phyloP scores from a whole-genome alignment of 805 yeast species.

The Candida hungchunana region DNA sequence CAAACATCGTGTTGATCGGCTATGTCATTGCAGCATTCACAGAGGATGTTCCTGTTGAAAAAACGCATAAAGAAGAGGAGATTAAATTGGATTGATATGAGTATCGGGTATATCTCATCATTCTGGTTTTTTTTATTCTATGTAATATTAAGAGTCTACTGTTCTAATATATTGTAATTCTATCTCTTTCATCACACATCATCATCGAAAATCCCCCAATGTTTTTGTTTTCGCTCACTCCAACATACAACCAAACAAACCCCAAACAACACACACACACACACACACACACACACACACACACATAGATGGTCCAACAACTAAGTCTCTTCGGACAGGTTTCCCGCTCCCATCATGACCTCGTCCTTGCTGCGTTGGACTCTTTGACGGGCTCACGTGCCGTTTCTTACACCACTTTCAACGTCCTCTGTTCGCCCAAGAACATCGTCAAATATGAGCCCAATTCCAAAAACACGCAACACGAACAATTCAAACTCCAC shows the following conservation, averaged over 20 bases:
- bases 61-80: conserved; percentile 36
- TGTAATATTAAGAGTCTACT: too few species aligned
- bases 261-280: too few species aligned
- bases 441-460: conserved; percentile 27
- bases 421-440: conserved; percentile 21
- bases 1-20: conserved; percentile 69
- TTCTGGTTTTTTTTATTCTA: too few species aligned
- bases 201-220: too few species aligned
- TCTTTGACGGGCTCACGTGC: conserved; percentile 23
- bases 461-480: conserved; percentile 24
- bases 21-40: conserved; percentile 71
- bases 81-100: conserved; percentile 21
- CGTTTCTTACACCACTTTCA: conserved; percentile 10
- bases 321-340: conserved; percentile 22
- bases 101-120: not conserved
- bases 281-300: not conserved
- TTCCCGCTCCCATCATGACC: conserved; percentile 13
- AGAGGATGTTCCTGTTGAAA: conserved; percentile 45
- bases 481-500: conserved; percentile 24
- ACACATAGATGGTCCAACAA: conserved; percentile 28
- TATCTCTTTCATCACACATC: too few species aligned
- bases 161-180: too few species aligned
- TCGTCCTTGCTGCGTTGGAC: conserved; percentile 18
- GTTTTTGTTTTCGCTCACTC: too few species aligned
- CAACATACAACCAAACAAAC: too few species aligned